phyloP scores from a whole-genome alignment of 2,329 filamentous ascomycete genomes.

The Microdochium nivale region DNA sequence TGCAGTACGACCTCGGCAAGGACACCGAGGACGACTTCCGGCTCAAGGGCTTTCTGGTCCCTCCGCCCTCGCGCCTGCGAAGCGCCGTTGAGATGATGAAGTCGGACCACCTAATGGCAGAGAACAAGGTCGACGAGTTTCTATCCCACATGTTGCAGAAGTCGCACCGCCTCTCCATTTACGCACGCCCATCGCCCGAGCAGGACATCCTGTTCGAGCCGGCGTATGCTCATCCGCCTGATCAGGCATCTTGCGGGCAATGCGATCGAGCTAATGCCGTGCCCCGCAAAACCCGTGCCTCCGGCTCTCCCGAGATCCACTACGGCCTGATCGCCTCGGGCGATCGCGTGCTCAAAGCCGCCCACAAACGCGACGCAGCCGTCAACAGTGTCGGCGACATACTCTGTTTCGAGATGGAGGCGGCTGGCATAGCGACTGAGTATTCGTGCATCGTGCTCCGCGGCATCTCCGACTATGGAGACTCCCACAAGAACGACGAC shows the following conservation, averaged over 20 bases:
- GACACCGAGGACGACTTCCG: neutral
- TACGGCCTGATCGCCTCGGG: too few species aligned
- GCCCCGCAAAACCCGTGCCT: neutral
- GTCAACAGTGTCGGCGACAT: neutral
- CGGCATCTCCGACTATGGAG: neutral
- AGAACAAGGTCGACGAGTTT: neutral
- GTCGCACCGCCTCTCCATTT: neutral
- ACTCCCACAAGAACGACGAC: neutral
- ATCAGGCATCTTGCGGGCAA: neutral
- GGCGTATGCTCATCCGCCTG: neutral
- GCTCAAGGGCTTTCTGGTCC: neutral
- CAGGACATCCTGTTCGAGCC: neutral
- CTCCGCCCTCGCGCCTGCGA: neutral
- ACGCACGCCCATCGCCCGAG: neutral
- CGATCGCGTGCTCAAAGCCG: too few species aligned
- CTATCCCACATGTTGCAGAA: neutral
- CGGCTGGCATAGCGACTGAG: neutral
- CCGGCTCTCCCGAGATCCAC: neutral
- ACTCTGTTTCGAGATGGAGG: neutral
- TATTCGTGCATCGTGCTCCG: neutral
- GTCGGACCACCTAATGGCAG: neutral
- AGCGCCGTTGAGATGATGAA: neutral
- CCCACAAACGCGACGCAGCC: too few species aligned
- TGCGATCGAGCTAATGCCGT: neutral
- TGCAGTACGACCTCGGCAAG: slow-evolving; percentile 11